Evolutionary conservation across 345 rosid species (phyloP).

Genomic region (Euphorbia tirucalli): DNA sequence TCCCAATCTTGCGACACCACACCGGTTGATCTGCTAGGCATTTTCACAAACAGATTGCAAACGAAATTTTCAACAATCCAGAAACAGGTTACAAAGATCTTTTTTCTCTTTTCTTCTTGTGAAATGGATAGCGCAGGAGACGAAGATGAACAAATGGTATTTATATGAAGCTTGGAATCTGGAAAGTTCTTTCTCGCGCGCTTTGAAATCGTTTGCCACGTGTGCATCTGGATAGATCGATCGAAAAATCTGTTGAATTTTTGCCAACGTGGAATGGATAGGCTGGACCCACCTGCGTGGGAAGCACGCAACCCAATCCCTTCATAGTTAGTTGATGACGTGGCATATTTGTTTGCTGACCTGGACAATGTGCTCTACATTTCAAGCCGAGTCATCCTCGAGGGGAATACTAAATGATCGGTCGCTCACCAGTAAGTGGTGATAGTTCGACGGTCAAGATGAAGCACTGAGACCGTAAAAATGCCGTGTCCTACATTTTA

Average conservation of each 20-base stretch:
- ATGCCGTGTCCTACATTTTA: no score
- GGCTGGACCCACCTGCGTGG: neutral
- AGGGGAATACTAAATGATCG: no score
- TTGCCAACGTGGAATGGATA: neutral
- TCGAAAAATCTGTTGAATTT: neutral
- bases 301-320: neutral
- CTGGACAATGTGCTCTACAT: no score
- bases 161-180: neutral
- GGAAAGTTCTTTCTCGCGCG: slow-evolving; percentile 3
- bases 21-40: slow-evolving; percentile 70
- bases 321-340: no score
- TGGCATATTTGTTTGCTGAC: no score
- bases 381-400: no score
- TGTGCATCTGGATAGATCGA: slow-evolving; percentile 14
- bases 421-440: no score
- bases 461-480: neutral
- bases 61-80: neutral
- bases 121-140: no score
- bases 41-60: slow-evolving; percentile 2
- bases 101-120: no score
- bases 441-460: slow-evolving; percentile 4
- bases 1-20: slow-evolving; percentile 78
- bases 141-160: no score
- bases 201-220: neutral
- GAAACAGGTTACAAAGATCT: neutral